phyloP scores from a whole-genome alignment of 1,284 basidiomycete genomes.

The Ceratobasidium sp. region DNA sequence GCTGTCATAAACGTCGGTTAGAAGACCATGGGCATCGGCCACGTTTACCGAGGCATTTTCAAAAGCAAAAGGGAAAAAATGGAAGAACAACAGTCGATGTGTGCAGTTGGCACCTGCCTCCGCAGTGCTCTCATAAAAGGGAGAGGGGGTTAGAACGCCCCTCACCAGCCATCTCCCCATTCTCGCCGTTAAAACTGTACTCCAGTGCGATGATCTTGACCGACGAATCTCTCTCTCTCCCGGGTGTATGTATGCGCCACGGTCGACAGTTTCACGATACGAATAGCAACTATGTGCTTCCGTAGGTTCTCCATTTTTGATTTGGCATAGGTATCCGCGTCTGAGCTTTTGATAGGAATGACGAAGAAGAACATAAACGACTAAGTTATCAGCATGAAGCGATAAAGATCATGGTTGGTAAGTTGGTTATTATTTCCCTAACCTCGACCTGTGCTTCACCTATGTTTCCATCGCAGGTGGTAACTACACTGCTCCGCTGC shows the following conservation, averaged over 20 bases:
- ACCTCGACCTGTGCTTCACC: too few species aligned
- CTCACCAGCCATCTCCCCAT: too few species aligned
- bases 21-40: too few species aligned
- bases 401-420: constrained; percentile 26
- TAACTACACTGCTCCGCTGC: constrained; percentile 24
- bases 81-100: too few species aligned
- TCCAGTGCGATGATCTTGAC: background rate
- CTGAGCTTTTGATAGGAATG: constrained; percentile 9
- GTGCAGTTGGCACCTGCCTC: too few species aligned
- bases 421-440: background rate
- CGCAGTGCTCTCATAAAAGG: too few species aligned
- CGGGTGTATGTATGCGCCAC: constrained; percentile 9
- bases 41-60: too few species aligned
- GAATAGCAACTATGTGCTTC: constrained; percentile 32
- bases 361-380: constrained; percentile 20
- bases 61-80: too few species aligned
- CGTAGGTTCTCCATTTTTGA: background rate
- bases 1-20: too few species aligned
- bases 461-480: background rate
- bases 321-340: background rate
- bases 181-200: too few species aligned
- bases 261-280: constrained; percentile 31
- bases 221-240: background rate
- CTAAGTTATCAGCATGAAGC: constrained; percentile 34
- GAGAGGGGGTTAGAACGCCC: too few species aligned